A percentile compares a stretch with the other conserved stretches of the same genome.
Conservation (phyloP, 192 early-diverging fungal species). For the Entomortierella parvispora region DNA sequence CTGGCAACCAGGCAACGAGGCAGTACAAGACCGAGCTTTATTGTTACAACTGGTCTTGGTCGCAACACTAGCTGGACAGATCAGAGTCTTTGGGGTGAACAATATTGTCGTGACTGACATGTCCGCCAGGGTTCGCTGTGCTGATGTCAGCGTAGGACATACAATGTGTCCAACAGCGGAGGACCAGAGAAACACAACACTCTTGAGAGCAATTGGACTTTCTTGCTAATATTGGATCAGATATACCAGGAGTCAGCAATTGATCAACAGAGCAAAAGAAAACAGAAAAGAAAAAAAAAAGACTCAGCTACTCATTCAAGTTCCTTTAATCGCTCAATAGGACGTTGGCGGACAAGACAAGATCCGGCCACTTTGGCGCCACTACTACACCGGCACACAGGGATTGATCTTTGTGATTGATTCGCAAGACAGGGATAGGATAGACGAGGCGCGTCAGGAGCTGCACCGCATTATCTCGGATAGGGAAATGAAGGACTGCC, state of each 20-base stretch:
- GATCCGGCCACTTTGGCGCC: slow-evolving; percentile 88
- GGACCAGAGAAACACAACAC: too few species aligned
- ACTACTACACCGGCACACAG: slow-evolving; percentile 87
- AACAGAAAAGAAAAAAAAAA: background rate
- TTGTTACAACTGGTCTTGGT: too few species aligned
- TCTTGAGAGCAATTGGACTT: too few species aligned
- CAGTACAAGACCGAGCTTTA: too few species aligned
- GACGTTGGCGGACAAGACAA: slow-evolving; percentile 94
- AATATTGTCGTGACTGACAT: too few species aligned
- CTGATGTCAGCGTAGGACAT: too few species aligned
- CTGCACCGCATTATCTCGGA: slow-evolving; percentile 85
- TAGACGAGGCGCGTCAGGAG: slow-evolving; percentile 87
- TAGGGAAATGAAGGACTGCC: slow-evolving; percentile 85
- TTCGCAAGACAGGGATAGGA: slow-evolving; percentile 87
- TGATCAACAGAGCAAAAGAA: background rate
- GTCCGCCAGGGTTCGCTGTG: too few species aligned
- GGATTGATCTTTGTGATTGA: slow-evolving; percentile 91
- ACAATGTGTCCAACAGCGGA: too few species aligned
- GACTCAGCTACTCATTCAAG: background rate
- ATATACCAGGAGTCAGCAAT: background rate
- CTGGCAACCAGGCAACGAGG: too few species aligned
- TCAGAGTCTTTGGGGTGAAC: too few species aligned
- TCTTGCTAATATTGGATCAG: too few species aligned
- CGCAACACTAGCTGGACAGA: too few species aligned
- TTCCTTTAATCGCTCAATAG: slow-evolving; percentile 40